Evolutionary conservation across 2,329 filamentous ascomycete genomes (phyloP), one percentile per base, ranked within the genome.

Genomic region (Penicillium brasilianum): DNA sequence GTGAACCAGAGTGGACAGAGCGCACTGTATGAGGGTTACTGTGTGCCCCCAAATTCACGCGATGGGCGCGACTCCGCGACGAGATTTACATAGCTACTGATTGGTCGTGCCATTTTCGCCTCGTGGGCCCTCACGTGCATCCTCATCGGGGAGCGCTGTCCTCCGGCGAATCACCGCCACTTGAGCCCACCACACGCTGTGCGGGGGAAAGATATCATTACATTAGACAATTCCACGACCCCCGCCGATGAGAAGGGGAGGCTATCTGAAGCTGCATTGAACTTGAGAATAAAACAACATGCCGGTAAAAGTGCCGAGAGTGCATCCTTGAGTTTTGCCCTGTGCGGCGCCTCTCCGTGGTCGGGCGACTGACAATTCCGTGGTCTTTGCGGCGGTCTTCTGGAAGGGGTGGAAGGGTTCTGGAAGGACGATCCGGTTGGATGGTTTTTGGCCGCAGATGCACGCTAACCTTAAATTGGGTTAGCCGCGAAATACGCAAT

Each of bases 391-490:
- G 14, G 50, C 16, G 20, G 52, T n/a, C 52, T 43, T 53, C 50
- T 54, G 6, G 53, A 62, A 59, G 56, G 62, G 28, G 62, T 61
- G 59, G 66, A 69, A 70, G 52, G 10, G 44, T 67, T 69, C 68
- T 67, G 62, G 68, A 69, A 69, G 62, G 59, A 30, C 20, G 63
- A 58, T 69, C 64, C 64, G 65, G 62, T 65, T 60, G 60, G 59
- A 30, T 41, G 37, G 34, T 44, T 41, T 36, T 2, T 41, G 20
- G 36, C 20, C 10, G 41, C 37, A 48, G 16, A 56, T 36, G 11
- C 10, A 37, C 53, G 53, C 53, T 56, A 56, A 39, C 32, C 53
- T 16, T 13, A 28, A 10, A 14, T 7, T 10, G 22, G 56, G 13
- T 37, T 18, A 18, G 20, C 44, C 32, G 20, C 4, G 22, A 37